Evolutionary conservation across 1,284 basidiomycete species (phyloP).

Genomic region (Ceratobasidium sp.): DNA sequence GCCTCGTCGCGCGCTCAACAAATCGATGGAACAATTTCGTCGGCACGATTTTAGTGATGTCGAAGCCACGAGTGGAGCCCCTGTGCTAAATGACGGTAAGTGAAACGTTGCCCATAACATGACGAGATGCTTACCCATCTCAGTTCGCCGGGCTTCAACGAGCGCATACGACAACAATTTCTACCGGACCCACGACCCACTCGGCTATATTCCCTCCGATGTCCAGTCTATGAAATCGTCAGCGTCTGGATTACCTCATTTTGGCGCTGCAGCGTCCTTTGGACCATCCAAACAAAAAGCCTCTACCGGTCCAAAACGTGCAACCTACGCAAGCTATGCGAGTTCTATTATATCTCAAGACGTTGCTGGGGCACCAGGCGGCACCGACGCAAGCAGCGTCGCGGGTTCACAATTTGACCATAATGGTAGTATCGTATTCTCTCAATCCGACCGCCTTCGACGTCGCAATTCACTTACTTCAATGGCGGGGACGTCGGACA

Average conservation of each 20-base stretch:
- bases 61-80: slow-evolving; percentile 66
- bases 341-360: slow-evolving; percentile 94
- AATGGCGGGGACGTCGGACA: slow-evolving; percentile 80
- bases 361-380: slow-evolving; percentile 68
- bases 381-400: slow-evolving; percentile 73
- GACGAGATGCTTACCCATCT: slow-evolving; percentile 47
- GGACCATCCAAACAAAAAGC: slow-evolving; percentile 73
- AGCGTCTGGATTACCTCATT: slow-evolving; percentile 91
- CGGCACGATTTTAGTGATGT: slow-evolving; percentile 89
- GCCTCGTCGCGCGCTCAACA: slow-evolving; percentile 86
- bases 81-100: slow-evolving; percentile 52
- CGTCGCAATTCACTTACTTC: slow-evolving; percentile 81
- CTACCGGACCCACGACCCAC: slow-evolving; percentile 94
- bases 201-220: slow-evolving; percentile 95
- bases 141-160: slow-evolving; percentile 78
- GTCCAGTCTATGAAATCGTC: slow-evolving; percentile 94
- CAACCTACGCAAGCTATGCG: slow-evolving; percentile 86
- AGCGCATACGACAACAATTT: slow-evolving; percentile 95
- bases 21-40: slow-evolving; percentile 91
- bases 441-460: slow-evolving; percentile 81
- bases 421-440: slow-evolving; percentile 76
- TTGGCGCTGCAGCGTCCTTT: slow-evolving; percentile 74
- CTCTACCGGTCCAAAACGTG: slow-evolving; percentile 75
- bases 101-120: slow-evolving; percentile 50
- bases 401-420: slow-evolving; percentile 63